Conservation (phyloP, 2,329 filamentous ascomycete species). For the Aureobasidium zeae region DNA sequence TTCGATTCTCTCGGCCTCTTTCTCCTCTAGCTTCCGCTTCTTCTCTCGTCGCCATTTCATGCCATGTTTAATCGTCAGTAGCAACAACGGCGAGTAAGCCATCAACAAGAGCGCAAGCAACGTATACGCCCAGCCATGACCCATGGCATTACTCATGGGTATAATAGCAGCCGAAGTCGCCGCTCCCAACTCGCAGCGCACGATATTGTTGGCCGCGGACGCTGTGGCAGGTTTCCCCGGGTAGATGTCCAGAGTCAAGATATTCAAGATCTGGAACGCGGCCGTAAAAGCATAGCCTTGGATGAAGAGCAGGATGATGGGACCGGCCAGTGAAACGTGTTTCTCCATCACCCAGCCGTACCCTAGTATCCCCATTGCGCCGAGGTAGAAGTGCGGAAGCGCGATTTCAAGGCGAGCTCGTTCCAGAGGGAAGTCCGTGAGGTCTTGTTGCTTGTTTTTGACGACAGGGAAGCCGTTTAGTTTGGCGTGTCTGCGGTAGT, state of each 20-base stretch:
- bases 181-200: constrained; percentile 36
- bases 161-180: constrained; percentile 33
- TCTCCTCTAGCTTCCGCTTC: constrained; percentile 20
- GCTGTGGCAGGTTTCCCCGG: constrained; percentile 34
- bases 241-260: constrained; percentile 40
- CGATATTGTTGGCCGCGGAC: constrained; percentile 37
- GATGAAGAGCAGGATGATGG: constrained; percentile 24
- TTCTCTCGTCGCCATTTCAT: constrained; percentile 24
- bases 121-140: constrained; percentile 36
- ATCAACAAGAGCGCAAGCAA: constrained; percentile 26
- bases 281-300: constrained; percentile 31
- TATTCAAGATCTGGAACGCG: constrained; percentile 37
- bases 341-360: constrained; percentile 36
- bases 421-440: constrained; percentile 37
- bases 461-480: constrained; percentile 26
- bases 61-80: constrained; percentile 22
- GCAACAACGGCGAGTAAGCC: constrained; percentile 17
- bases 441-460: constrained; percentile 30
- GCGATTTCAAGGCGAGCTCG: constrained; percentile 34
- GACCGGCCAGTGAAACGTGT: constrained; percentile 23
- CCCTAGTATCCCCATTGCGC: constrained; percentile 27
- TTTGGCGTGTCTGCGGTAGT: constrained; percentile 32
- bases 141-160: constrained; percentile 33
- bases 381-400: constrained; percentile 30
- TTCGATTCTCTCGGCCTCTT: background rate